A percentile compares a stretch with the other conserved stretches of the same genome.
These are phyloP conservation scores for Sporothrix curviconia DNA, from an alignment of 2,329 filamentous ascomycete genomes.

Conservation along the genomic window DNA sequence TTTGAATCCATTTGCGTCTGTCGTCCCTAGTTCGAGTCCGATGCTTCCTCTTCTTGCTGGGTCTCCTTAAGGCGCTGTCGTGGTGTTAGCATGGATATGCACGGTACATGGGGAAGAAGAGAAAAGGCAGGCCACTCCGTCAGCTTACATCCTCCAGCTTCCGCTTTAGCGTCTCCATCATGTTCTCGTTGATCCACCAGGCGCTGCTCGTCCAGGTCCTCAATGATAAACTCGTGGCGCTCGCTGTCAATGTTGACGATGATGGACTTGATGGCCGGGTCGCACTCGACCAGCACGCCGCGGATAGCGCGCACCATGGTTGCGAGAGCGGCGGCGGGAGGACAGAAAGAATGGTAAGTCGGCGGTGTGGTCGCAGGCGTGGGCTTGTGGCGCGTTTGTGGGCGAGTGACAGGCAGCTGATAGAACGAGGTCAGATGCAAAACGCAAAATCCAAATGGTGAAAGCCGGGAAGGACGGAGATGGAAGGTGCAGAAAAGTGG, in stretches of 20 bases:
- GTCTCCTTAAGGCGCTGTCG: conserved; percentile 28
- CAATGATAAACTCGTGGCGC: conserved; percentile 65
- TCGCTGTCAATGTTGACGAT: conserved; percentile 68
- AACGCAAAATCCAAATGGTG: neutral
- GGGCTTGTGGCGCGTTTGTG: no score
- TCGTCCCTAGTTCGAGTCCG: conserved; percentile 19
- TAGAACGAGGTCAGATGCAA: no score
- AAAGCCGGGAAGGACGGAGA: neutral
- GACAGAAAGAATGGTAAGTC: no score
- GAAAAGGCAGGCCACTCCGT: conserved; percentile 14
- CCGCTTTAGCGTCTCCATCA: conserved; percentile 60
- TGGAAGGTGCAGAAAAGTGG: neutral
- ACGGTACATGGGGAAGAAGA: neutral
- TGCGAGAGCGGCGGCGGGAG: neutral
- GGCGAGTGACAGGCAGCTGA: no score
- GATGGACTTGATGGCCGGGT: conserved; percentile 83
- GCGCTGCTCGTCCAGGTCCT: conserved; percentile 71
- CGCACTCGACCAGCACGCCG: conserved; percentile 69
- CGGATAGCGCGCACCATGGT: conserved; percentile 21
- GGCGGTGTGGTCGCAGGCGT: no score
- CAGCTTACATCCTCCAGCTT: conserved; percentile 59
- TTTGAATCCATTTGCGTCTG: neutral
- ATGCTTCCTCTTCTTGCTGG: conserved; percentile 26
- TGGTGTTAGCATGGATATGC: neutral
- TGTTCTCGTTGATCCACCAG: conserved; percentile 69